Conservation (phyloP, 179 eudicot genomes). For the Silene coronaria region DNA sequence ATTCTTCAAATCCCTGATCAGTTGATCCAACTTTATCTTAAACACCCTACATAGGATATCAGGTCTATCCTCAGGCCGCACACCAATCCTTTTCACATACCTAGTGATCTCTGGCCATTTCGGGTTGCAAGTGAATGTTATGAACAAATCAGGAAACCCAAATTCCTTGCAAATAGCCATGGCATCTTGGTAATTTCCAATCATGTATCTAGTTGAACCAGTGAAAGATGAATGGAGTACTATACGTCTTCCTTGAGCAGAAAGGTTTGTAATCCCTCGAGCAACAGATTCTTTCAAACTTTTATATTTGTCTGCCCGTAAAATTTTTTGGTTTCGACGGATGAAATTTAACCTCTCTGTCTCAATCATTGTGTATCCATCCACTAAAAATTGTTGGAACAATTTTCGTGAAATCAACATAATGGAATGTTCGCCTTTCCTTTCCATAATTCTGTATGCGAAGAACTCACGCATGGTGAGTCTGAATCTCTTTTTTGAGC, state of each 20-base stretch:
- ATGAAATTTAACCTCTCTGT: background rate
- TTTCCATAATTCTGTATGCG: background rate
- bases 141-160: too few relatives aligned
- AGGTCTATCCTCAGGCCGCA: background rate
- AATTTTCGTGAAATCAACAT: too few relatives aligned
- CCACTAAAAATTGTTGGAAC: slow-evolving; percentile 10
- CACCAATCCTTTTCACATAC: background rate
- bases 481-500: too few relatives aligned
- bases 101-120: too few relatives aligned
- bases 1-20: background rate
- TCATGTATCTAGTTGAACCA: slow-evolving; percentile 7
- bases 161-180: background rate
- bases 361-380: slow-evolving; percentile 5
- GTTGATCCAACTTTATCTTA: background rate
- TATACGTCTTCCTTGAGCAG: background rate
- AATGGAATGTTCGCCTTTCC: too few relatives aligned
- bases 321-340: background rate
- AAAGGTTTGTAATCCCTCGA: background rate
- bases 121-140: too few relatives aligned
- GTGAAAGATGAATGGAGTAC: slow-evolving; percentile 17
- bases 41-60: background rate
- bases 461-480: background rate
- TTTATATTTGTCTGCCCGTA: background rate
- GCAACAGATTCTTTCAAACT: background rate
- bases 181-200: slow-evolving; percentile 7